Conservation (phyloP, 148 eudicot genomes). For the Spergularia marina region DNA sequence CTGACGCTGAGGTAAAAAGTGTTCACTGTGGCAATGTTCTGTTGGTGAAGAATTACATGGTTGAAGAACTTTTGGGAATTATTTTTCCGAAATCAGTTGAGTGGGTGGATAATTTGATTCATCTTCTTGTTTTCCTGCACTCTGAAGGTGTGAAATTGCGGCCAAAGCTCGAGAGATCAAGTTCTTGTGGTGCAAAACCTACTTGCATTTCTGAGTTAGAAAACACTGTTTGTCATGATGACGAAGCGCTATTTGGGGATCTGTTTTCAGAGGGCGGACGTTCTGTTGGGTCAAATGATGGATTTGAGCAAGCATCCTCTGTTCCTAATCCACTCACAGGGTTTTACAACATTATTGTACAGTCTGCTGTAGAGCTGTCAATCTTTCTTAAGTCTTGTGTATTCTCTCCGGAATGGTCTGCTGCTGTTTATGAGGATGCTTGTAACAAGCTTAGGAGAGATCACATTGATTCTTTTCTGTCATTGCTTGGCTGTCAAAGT, state of each 20-base stretch:
- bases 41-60: conserved; percentile 48
- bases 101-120: conserved; percentile 83
- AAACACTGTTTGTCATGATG: conserved; percentile 74
- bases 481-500: conserved; percentile 51
- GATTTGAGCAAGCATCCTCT: conserved; percentile 59
- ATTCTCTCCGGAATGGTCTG: conserved; percentile 73
- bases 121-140: conserved; percentile 70
- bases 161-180: conserved; percentile 73
- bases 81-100: conserved; percentile 61
- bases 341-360: conserved; percentile 61
- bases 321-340: conserved; percentile 47
- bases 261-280: conserved; percentile 97
- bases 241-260: conserved; percentile 96
- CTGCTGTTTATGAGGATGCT: conserved; percentile 54
- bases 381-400: conserved; percentile 56
- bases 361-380: conserved; percentile 67
- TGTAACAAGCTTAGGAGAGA: conserved; percentile 50
- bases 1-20: conserved; percentile 33
- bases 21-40: conserved; percentile 39
- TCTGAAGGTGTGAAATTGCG: conserved; percentile 78
- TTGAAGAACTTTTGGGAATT: conserved; percentile 56
- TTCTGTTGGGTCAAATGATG: conserved; percentile 82
- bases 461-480: conserved; percentile 70
- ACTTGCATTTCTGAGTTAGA: conserved; percentile 60
- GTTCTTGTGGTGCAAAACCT: conserved; percentile 58